Base-by-base conservation (phyloP, 2,329 filamentous ascomycete species). In the Aspergillus proliferans region DNA sequence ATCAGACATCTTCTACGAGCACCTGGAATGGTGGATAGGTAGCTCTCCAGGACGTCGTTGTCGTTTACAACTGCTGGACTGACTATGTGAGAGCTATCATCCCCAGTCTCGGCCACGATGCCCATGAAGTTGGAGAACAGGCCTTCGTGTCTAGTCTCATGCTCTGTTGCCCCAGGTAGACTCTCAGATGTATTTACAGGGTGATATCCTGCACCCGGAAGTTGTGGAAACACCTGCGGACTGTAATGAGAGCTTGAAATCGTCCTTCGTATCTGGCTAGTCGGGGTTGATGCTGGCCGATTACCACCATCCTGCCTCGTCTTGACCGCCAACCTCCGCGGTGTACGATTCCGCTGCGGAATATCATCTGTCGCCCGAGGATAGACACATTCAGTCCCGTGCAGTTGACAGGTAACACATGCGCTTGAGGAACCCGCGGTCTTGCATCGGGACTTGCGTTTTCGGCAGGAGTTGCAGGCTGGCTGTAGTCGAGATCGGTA, bases 401-500 rank as follows among this genome's bases (percentile, higher is more conserved):
- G 75, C 15, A 72, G 71, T 19, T 70, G 70, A 53, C 78, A 81
- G 64, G 79, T 76, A 18, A 76, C 58, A 53, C 79, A 81, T 5
- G 65, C 61, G 12, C 67, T 56, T 0, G 71, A 66, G 8, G 68
- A 61, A 12, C 69, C 54, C 50, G 75, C 73, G 10, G 75, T 71
- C 45, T 75, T 76, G 57, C 78, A 81, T 45, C 78, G 69, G 1
- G 76, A 78, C 58, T 81, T 80, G 43, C 79, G 72, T 45, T 71
- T 71, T 22, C 77, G 71, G 53, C 79, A 82, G 6, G 74, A 66
- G 5, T 76, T 58, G 60, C 79, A 81, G 1, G 78, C 78, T 7
- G 78, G 78, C 28, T 72, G 72, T 34, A 76, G 66, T 58, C 81
- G 78, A 5, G 78, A 81, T 47, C 78, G 69, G 56, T 81, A 81